Percentiles rank a stretch among this genome's conserved stretches.
These are phyloP conservation scores for Plantago coronopus DNA, from an alignment of 305 asterid genomes.

Conservation along the genomic window DNA sequence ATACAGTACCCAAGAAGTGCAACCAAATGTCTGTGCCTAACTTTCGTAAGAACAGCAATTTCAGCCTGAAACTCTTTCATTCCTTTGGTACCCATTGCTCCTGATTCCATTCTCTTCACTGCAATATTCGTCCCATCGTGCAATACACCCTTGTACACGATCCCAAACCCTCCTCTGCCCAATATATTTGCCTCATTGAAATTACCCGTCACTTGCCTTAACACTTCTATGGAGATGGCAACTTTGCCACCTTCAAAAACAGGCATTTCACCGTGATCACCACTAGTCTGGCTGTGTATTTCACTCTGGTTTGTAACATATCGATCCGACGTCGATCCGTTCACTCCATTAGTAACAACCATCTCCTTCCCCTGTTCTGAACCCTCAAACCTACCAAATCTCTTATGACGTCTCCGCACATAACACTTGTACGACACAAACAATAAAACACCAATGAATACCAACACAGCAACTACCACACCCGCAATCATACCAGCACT, in stretches of 20 bases:
- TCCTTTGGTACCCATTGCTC: constrained; percentile 81
- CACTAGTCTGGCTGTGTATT: constrained; percentile 68
- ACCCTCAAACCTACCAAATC: constrained; percentile 48
- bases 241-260: constrained; percentile 71
- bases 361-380: constrained; percentile 58
- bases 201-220: constrained; percentile 76
- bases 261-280: constrained; percentile 67
- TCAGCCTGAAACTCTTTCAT: constrained; percentile 88
- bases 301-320: constrained; percentile 42
- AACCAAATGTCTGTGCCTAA: constrained; percentile 86
- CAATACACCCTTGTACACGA: constrained; percentile 81
- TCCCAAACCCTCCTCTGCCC: constrained; percentile 91
- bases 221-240: constrained; percentile 65
- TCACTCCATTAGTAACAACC: constrained; percentile 37
- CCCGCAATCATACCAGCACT: constrained; percentile 78
- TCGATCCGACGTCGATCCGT: constrained; percentile 33
- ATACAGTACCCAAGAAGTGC: constrained; percentile 86
- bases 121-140: constrained; percentile 91
- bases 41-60: constrained; percentile 90
- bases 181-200: constrained; percentile 61
- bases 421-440: constrained; percentile 74
- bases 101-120: constrained; percentile 90
- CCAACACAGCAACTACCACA: constrained; percentile 57
- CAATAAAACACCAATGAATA: constrained; percentile 52
- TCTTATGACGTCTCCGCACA: constrained; percentile 45